phyloP scores from a whole-genome alignment of 23 red algal species.

The Gracilariopsis chorda region DNA sequence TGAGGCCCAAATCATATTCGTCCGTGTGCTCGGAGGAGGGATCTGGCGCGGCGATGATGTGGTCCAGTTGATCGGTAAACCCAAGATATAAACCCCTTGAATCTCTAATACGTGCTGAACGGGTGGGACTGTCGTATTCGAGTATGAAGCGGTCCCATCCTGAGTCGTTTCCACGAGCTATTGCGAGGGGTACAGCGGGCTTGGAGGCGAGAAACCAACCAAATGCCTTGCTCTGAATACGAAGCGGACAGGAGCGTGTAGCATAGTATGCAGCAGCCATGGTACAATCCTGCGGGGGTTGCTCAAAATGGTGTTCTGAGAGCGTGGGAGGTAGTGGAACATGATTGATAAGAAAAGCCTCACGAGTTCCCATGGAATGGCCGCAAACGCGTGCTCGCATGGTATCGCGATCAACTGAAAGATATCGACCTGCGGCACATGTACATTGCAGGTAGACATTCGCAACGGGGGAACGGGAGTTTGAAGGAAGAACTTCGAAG shows the following conservation, averaged over 20 bases:
- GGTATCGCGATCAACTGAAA: constrained; percentile 14
- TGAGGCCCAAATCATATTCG: background rate
- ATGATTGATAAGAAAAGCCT: constrained; percentile 46
- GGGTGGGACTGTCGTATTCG: constrained; percentile 50
- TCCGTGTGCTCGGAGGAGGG: background rate
- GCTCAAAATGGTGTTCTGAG: background rate
- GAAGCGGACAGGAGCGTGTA: background rate
- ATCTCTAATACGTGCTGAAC: constrained; percentile 26
- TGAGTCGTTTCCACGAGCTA: constrained; percentile 7
- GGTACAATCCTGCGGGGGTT: constrained; percentile 1
- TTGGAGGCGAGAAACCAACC: constrained; percentile 45
- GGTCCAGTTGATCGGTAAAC: constrained; percentile 29
- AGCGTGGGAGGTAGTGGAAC: constrained; percentile 33
- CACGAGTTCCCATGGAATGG: background rate
- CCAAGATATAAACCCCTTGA: constrained; percentile 30
- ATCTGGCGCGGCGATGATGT: constrained; percentile 2
- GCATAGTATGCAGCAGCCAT: constrained; percentile 27
- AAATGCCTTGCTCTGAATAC: constrained; percentile 42
- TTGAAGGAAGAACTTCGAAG: constrained; percentile 10
- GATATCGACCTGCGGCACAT: constrained; percentile 30
- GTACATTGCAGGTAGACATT: background rate
- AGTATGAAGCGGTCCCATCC: constrained; percentile 54
- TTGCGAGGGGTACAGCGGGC: background rate
- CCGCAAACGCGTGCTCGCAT: constrained; percentile 32
- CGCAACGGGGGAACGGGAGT: background rate